phyloP scores from a whole-genome alignment of 176 grass and related monocot species.

The Bonia amplexicaulis region DNA sequence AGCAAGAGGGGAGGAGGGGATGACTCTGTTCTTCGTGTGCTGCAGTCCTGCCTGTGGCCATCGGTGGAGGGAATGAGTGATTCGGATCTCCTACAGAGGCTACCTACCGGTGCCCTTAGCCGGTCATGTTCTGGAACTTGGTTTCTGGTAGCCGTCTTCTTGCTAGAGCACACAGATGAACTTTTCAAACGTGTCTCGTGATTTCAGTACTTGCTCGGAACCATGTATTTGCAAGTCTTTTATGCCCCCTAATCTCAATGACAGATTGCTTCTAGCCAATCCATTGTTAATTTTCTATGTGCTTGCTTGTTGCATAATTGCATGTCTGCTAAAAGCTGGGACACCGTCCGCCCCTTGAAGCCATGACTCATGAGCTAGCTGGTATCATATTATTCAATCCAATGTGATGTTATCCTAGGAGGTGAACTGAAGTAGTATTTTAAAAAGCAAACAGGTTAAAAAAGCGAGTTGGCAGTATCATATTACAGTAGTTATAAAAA shows the following conservation, averaged over 20 bases:
- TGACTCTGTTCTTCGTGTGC: conserved; percentile 63
- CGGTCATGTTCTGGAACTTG: background rate
- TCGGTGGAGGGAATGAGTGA: conserved; percentile 44
- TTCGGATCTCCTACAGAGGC: background rate
- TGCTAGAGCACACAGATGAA: background rate
- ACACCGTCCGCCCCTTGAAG: too few relatives aligned
- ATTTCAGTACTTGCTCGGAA: background rate
- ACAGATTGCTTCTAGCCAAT: background rate
- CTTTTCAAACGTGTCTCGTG: background rate
- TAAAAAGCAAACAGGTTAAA: background rate
- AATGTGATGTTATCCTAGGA: background rate
- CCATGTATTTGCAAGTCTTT: background rate
- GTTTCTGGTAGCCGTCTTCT: background rate
- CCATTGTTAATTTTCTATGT: background rate
- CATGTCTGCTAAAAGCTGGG: background rate
- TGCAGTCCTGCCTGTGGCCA: conserved; percentile 47
- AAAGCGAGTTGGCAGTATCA: background rate
- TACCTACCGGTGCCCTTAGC: background rate
- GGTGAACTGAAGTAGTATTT: too few relatives aligned
- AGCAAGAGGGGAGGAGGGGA: conserved; percentile 56
- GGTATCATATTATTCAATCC: background rate
- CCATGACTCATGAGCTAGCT: background rate
- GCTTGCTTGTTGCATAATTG: too few relatives aligned
- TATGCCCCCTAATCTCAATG: background rate
- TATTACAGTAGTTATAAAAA: background rate